Evolutionary conservation across 805 yeast species (phyloP), one percentile per base, ranked within the genome.

Genomic region (Komagataella kurtzmanii): DNA sequence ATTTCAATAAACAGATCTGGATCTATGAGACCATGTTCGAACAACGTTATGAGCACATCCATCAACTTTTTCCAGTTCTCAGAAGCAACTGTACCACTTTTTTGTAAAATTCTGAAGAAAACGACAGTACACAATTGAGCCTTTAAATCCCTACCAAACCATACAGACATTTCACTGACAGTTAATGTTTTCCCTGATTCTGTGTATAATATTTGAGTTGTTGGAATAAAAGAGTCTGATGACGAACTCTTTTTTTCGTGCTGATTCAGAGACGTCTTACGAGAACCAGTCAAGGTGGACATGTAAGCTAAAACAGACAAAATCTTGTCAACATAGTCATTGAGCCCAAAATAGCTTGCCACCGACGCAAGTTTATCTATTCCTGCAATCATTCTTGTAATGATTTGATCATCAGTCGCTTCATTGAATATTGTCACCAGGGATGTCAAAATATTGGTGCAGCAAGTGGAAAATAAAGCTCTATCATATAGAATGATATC

Each of bases 81-180:
- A 3, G 82, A 65, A 5, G 80, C 74, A 44, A 66, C 65, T 50
- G 76, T 72, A 21, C 73, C 72, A 30, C 80, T 80, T 56, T 80
- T 77, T 56, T 80, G 79, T 30, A 87, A 67, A 36, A 91, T 77
- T 55, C 95, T 74, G 71, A 91, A 89, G 49, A 91, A 70, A 1
- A 91, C 91, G 50, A 90, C 89, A 2, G 89, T 76, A 10, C 97
- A 84, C 54, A 91, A 69, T 62, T 95, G 99, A 0, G 96, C 96
- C 60, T 90, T 88, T 68, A 88, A 87, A 61, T 89, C 93, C 49
- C 84, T 75, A 6, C 99, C 99, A 62, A 93, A 83, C 63, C 83
- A 75, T 14, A 89, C 88, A 0, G 97, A 79, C 51, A 80, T 68
- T 52, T 88, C 89, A 61, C 95, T 83, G 3, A 93, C 93, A 3